Evolutionary conservation across 2,329 filamentous ascomycete species (phyloP), one percentile per base, ranked within the genome.

Genomic region (Chaetoscypha palmicola): DNA sequence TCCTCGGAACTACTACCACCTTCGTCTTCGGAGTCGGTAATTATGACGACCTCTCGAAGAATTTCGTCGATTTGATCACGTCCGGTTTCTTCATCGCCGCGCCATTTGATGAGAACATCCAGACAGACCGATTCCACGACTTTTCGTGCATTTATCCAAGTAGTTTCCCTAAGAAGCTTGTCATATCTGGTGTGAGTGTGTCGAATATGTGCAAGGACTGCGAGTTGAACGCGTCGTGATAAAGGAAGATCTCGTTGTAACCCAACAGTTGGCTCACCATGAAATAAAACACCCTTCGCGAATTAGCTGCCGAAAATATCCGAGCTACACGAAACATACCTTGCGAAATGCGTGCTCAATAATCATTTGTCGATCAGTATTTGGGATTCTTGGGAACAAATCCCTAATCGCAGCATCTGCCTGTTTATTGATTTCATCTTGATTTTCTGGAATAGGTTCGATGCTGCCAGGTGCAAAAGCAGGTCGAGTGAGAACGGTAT

Each of bases 71-170:
- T 69, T 59, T 82, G 76, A 54, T 83, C 79, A 38, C 79, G 74
- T 20, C 79, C 79, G 14, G 74, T 82, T 59, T 83, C 79, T 60
- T 83, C 79, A 54, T 83, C 79, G 43, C 79, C 79, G 66, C 79
- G 78, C 79, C 79, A 83, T 73, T 82, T 82, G 68, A 82, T 74
- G 61, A 83, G 73, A 41, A 78, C 68, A 52, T 82, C 79, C 35
- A 83, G 66, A 50, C 79, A 83, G 11, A 78, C 65, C 23, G 69
- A 63, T 54, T 82, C 76, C 34, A 82, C 77, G 31, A 71, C 71
- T 63, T 73, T 80, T 49, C 79, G 70, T 41, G 79, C 77, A 56
- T 76, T 77, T 39, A 68, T 64, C 68, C 76, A 82, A 14, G 64
- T 67, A 4, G 75, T 76, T 55, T 81, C 74, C 54, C 62, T 72